Conservation (phyloP, 768 basidiomycete genomes). For the Xerocomellus chrysenteron region DNA sequence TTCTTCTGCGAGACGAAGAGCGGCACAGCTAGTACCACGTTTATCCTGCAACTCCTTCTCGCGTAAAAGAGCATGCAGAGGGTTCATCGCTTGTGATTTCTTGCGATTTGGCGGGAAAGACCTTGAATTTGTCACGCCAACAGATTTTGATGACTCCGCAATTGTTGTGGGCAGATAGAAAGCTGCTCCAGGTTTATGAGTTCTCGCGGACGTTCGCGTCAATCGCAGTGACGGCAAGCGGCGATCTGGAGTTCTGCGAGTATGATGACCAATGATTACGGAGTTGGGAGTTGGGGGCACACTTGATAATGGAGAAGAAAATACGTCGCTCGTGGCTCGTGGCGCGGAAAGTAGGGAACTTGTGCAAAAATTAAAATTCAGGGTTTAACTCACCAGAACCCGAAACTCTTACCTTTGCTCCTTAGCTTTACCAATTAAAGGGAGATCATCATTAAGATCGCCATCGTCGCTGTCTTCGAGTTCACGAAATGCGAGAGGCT, state of each 20-base stretch:
- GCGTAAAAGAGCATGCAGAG: conserved; percentile 53
- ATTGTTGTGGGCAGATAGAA: conserved; percentile 14
- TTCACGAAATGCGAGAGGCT: conserved; percentile 37
- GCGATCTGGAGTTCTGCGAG: background rate
- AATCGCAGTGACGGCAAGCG: conserved; percentile 5
- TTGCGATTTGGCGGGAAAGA: conserved; percentile 12
- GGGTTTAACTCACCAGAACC: background rate
- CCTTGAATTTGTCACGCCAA: background rate
- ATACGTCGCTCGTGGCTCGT: background rate
- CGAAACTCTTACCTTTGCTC: conserved; percentile 9
- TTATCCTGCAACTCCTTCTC: conserved; percentile 43
- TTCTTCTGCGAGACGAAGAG: conserved; percentile 46
- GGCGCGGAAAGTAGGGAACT: conserved; percentile 9
- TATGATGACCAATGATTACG: background rate
- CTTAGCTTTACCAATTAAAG: conserved; percentile 5
- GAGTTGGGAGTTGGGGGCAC: conserved; percentile 11
- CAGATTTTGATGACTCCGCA: conserved; percentile 4
- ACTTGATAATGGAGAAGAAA: conserved; percentile 26
- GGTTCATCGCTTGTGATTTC: conserved; percentile 38
- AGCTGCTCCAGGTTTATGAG: conserved; percentile 12
- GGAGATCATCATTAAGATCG: conserved; percentile 31
- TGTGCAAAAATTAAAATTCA: background rate
- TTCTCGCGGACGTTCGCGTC: conserved; percentile 20
- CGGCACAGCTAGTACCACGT: conserved; percentile 38
- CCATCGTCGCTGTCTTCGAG: conserved; percentile 56